Evolutionary conservation across 164 flowering plant species (phyloP).

Genomic region (Litsea cubeba): DNA sequence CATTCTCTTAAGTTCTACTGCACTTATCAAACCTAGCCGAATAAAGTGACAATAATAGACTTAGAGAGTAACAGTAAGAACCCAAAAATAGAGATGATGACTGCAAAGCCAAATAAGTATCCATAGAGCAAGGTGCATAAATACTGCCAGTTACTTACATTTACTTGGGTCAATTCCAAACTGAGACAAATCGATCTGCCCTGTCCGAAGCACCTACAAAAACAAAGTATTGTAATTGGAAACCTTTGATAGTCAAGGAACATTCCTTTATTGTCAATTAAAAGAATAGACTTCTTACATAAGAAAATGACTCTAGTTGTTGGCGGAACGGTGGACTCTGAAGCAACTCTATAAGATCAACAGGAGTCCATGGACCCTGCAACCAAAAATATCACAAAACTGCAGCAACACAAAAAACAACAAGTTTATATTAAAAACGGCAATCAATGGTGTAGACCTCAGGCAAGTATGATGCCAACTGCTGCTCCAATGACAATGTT

Average conservation of each 20-base stretch:
- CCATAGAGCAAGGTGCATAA: not conserved
- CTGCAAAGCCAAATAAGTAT: no score
- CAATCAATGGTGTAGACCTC: constrained; percentile 51
- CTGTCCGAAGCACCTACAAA: constrained; percentile 80
- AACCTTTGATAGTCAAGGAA: not conserved
- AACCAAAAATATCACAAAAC: constrained; percentile 11
- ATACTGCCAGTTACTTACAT: constrained; percentile 49
- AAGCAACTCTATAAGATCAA: constrained; percentile 73
- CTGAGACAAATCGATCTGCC: constrained; percentile 90
- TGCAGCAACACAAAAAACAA: constrained; percentile 4
- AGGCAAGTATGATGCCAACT: constrained; percentile 71
- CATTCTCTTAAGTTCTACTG: no score
- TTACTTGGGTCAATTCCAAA: constrained; percentile 96
- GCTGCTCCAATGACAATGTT: constrained; percentile 55
- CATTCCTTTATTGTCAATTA: not conserved
- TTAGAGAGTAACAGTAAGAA: no score
- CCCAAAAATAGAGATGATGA: no score
- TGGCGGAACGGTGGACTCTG: constrained; percentile 96
- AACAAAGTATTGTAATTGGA: not conserved
- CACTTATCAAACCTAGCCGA: no score
- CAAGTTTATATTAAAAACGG: no score
- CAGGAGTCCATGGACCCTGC: constrained; percentile 77
- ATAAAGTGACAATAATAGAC: no score
- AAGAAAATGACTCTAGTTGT: constrained; percentile 91
- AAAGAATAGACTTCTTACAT: constrained; percentile 42